Evolutionary conservation across 139 green algal species (phyloP), one percentile per base, ranked within the genome.

Genomic region (Volvox reticuliferus): DNA sequence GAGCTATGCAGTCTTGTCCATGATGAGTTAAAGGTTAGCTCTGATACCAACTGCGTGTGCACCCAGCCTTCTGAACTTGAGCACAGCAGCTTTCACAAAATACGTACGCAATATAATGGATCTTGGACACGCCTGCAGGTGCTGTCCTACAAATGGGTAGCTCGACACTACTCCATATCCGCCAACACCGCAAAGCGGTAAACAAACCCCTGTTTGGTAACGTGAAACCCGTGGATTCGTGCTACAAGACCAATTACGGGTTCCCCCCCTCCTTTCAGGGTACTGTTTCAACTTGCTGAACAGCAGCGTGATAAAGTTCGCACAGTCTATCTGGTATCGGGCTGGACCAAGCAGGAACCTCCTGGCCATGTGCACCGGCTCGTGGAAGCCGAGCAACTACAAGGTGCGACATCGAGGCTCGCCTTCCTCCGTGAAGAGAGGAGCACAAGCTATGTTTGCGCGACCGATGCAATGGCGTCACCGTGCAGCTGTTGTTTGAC

Each of bases 91-190:
- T 55, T 55, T 55, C 44, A 9, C 44, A 55, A 55, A 9, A 55
- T 55, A 55, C 5, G 9, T 9, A 55, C 44, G 44, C 44, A 55
- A 55, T 55, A 55, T 55, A 55, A 55, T 55, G 9, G 9, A 55
- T 55, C 44, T 5, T 9, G 44, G 44, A 55, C 44, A 55, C 44
- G 16, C 13, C 33, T 71, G n/a, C 87, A 91, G 87, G 87, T 91
- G 0, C 32, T 91, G 16, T 86, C 87, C 2, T 91, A 91, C 33
- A 91, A 91, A 79, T 91, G 87, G 87, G 76, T 91, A 17, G 87
- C 87, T 9, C 61, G 87, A 0, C 61, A 91, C 5, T 91, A 86
- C 77, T 91, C 87, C 61, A 91, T 91, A 22, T 81, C 87, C 6
- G 55, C 87, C n/a, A 91, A 91, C 87, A 65, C 61, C 1, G 87